phyloP scores from a whole-genome alignment of 345 rosid genomes.

The Cardamine chenopodiifolia region DNA sequence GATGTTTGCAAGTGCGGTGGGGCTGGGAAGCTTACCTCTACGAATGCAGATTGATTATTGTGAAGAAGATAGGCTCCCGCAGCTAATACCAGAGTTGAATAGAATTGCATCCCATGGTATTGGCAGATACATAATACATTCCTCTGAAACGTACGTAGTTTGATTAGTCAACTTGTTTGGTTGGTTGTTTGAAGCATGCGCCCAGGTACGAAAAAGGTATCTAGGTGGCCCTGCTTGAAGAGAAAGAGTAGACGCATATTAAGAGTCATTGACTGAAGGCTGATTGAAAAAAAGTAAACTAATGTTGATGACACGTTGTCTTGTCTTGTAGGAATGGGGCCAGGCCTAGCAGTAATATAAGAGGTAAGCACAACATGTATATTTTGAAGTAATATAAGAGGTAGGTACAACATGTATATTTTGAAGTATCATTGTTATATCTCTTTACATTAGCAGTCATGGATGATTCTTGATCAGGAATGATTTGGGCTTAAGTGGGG shows the following conservation, averaged over 20 bases:
- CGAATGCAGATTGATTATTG: not conserved
- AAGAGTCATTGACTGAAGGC: not conserved
- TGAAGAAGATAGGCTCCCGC: constrained; percentile 23
- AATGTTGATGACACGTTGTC: not conserved
- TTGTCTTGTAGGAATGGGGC: constrained; percentile 10
- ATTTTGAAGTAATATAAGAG: not conserved
- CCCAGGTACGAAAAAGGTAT: not conserved
- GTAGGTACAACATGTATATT: not conserved
- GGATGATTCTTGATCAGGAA: not conserved
- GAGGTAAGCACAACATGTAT: not conserved
- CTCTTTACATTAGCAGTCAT: not conserved
- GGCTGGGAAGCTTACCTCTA: constrained; percentile 21
- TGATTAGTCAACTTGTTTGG: not conserved
- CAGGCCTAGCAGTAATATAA: not conserved
- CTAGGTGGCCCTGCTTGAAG: not conserved
- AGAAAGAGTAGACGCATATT: constrained; percentile 15
- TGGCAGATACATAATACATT: not conserved
- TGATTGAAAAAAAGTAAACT: not conserved
- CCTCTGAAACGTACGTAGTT: not conserved
- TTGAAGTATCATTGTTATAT: not conserved
- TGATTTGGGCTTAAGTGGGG: not conserved
- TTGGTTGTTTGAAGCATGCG: constrained; percentile 16
- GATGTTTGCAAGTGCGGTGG: constrained; percentile 16
- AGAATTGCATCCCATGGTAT: constrained; percentile 9
- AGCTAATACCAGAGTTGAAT: constrained; percentile 9